phyloP scores from a whole-genome alignment of 148 eudicot species.

The Drosera capensis region DNA sequence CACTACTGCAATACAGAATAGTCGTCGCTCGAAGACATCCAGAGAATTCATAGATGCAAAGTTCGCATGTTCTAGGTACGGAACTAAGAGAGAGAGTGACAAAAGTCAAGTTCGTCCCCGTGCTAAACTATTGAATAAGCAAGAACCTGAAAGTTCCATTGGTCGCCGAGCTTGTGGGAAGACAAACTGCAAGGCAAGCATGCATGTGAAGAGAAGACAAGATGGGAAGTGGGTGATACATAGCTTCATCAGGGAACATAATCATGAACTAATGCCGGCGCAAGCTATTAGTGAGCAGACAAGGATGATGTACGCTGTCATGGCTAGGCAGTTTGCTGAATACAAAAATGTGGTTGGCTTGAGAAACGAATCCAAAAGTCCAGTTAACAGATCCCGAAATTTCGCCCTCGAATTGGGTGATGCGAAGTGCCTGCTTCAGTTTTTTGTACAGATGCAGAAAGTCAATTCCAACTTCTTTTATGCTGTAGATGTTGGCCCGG shows the following conservation, averaged over 20 bases:
- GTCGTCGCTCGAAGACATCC: slow-evolving; percentile 96
- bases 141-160: slow-evolving; percentile 65
- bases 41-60: slow-evolving; percentile 97
- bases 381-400: slow-evolving; percentile 62
- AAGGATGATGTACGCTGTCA: slow-evolving; percentile 88
- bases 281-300: slow-evolving; percentile 97
- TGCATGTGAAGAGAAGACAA: slow-evolving; percentile 94
- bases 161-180: slow-evolving; percentile 88
- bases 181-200: slow-evolving; percentile 97
- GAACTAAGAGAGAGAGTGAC: slow-evolving; percentile 90
- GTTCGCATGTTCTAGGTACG: slow-evolving; percentile 96
- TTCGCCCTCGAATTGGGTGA: slow-evolving; percentile 59
- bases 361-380: slow-evolving; percentile 50
- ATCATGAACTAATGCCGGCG: slow-evolving; percentile 92
- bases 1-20: slow-evolving; percentile 92
- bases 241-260: slow-evolving; percentile 81
- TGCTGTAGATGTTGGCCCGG: slow-evolving; percentile 73
- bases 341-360: slow-evolving; percentile 83
- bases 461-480: slow-evolving; percentile 77
- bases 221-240: slow-evolving; percentile 98
- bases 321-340: slow-evolving; percentile 97
- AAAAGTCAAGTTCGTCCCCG: slow-evolving; percentile 67
- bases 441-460: slow-evolving; percentile 61
- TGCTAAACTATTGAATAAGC: slow-evolving; percentile 52
- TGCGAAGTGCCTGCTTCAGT: slow-evolving; percentile 47